phyloP scores from a whole-genome alignment of 257 asterid genomes.

The Handroanthus guayacan region DNA sequence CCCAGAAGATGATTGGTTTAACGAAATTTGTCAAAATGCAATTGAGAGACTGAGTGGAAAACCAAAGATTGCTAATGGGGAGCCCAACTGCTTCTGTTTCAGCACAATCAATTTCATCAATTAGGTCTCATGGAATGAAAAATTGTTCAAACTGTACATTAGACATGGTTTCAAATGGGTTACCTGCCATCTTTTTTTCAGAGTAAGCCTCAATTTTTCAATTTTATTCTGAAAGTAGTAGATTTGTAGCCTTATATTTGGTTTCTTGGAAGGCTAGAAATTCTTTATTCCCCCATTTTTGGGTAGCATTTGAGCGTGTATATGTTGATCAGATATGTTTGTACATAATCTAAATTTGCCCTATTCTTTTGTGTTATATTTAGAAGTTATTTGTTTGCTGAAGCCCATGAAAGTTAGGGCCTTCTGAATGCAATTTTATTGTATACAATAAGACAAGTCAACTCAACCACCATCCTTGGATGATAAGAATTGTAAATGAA shows the following conservation, averaged over 20 bases:
- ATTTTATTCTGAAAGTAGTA: constrained; percentile 31
- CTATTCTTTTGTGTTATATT: constrained; percentile 34
- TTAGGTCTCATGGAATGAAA: constrained; percentile 82
- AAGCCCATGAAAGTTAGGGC: neutral
- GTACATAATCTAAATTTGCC: constrained; percentile 33
- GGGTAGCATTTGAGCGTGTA: constrained; percentile 50
- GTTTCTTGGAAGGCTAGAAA: constrained; percentile 44
- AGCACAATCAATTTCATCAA: constrained; percentile 92
- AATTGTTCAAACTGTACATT: constrained; percentile 45
- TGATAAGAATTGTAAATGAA: too few species aligned
- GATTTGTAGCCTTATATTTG: constrained; percentile 41
- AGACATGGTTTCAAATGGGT: constrained; percentile 36
- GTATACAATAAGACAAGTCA: too few species aligned
- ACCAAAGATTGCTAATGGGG: constrained; percentile 55
- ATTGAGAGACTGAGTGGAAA: constrained; percentile 45
- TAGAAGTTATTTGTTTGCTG: constrained; percentile 20
- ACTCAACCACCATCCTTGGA: too few species aligned
- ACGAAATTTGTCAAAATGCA: constrained; percentile 83
- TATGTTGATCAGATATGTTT: constrained; percentile 37
- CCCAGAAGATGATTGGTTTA: constrained; percentile 95
- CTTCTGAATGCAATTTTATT: neutral
- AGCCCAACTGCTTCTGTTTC: constrained; percentile 98
- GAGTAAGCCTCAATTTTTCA: constrained; percentile 13
- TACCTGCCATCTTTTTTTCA: constrained; percentile 30
- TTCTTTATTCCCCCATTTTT: constrained; percentile 34